These are phyloP conservation scores for Botrytis elliptica DNA, from an alignment of 2,329 filamentous ascomycete genomes.

Conservation along the genomic window DNA sequence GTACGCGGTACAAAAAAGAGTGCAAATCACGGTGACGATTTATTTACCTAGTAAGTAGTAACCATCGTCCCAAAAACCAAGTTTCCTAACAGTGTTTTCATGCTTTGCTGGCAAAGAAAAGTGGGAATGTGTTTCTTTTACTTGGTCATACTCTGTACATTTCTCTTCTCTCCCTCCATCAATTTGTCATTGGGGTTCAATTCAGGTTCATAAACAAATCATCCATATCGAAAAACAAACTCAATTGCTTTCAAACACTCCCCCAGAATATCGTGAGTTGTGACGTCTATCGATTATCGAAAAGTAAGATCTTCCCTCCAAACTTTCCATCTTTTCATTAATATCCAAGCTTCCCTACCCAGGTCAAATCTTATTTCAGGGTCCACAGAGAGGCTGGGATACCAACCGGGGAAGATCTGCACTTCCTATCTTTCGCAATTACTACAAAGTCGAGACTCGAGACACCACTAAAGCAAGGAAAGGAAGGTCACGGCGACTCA, in stretches of 20 bases:
- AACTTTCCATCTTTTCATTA: neutral
- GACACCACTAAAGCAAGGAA: neutral
- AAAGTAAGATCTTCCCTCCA: neutral
- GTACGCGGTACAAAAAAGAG: neutral
- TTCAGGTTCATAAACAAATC: neutral
- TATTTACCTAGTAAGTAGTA: neutral
- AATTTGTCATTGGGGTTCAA: neutral
- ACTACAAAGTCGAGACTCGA: neutral
- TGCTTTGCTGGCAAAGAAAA: conserved; percentile 13
- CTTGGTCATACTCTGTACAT: neutral
- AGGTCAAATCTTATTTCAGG: neutral
- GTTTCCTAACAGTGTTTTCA: neutral
- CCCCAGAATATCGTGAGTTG: neutral
- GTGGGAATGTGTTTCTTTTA: neutral
- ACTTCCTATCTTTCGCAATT: neutral
- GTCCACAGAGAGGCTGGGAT: conserved; percentile 3
- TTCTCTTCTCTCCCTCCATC: neutral
- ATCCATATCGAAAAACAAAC: neutral
- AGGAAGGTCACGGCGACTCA: neutral
- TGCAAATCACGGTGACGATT: neutral
- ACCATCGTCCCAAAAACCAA: neutral
- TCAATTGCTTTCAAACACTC: neutral
- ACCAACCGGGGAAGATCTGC: conserved; percentile 1
- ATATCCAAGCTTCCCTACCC: neutral
- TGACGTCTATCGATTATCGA: neutral